phyloP scores from a whole-genome alignment of 2,329 filamentous ascomycete species.

The Microsporum ferrugineum region DNA sequence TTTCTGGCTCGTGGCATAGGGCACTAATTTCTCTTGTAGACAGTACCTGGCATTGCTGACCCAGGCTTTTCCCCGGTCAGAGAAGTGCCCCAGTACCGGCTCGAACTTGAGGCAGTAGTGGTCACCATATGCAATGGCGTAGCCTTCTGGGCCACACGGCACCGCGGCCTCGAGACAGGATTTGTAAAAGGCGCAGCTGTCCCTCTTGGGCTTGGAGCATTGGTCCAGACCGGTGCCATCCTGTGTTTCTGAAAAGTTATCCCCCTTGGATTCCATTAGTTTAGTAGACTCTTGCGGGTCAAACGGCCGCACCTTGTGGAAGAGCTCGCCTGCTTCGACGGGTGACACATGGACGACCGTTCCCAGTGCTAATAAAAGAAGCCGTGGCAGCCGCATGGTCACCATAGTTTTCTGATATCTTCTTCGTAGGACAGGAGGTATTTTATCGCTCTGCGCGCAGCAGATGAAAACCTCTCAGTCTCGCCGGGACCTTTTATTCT shows the following conservation, averaged over 20 bases:
- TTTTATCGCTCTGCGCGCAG: background rate
- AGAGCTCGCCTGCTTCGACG: background rate
- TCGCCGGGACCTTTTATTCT: too few species aligned
- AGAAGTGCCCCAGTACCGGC: slow-evolving; percentile 11
- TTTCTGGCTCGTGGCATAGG: slow-evolving; percentile 13
- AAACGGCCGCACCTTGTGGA: background rate
- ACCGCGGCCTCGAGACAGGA: slow-evolving; percentile 17
- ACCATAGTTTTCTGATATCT: background rate
- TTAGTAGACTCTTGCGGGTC: background rate
- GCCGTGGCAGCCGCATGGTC: background rate
- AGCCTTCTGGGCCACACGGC: slow-evolving; percentile 19
- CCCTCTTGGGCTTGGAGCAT: slow-evolving; percentile 15
- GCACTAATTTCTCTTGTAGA: slow-evolving; percentile 19
- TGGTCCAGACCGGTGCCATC: background rate
- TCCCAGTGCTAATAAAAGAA: background rate
- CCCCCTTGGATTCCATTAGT: background rate
- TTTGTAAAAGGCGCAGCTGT: slow-evolving; percentile 22
- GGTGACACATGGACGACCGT: background rate
- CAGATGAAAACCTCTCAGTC: too few species aligned
- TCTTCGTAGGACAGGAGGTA: background rate
- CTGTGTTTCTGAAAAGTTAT: background rate
- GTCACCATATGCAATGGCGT: slow-evolving; percentile 24
- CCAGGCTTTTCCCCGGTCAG: slow-evolving; percentile 18
- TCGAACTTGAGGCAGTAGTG: slow-evolving; percentile 21
- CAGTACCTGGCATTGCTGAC: slow-evolving; percentile 21